Percentiles rank a stretch among this genome's conserved stretches.
phyloP scores from a whole-genome alignment of 768 basidiomycete species.

The Boletus edulis region DNA sequence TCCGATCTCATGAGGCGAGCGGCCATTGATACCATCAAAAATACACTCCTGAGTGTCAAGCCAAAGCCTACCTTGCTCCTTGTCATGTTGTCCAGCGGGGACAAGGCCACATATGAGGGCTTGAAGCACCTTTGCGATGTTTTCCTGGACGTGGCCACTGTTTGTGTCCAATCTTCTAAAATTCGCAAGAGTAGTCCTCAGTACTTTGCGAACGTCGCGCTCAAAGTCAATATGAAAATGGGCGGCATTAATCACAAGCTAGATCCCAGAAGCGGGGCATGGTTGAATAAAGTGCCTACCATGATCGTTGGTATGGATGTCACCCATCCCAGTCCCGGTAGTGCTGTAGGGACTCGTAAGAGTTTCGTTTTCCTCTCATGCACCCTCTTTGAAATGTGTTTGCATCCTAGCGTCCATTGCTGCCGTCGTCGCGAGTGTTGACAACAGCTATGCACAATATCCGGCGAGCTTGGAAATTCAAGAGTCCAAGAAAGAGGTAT shows the following conservation, averaged over 20 bases:
- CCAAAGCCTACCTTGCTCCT: slow-evolving; percentile 44
- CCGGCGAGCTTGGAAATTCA: slow-evolving; percentile 51
- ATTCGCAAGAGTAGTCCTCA: slow-evolving; percentile 61
- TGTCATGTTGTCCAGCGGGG: slow-evolving; percentile 46
- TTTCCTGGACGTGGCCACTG: slow-evolving; percentile 50
- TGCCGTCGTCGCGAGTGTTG: slow-evolving; percentile 51
- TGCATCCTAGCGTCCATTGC: slow-evolving; percentile 42
- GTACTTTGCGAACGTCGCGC: slow-evolving; percentile 54
- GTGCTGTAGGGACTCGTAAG: slow-evolving; percentile 48
- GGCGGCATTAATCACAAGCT: slow-evolving; percentile 53
- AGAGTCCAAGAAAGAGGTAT: slow-evolving; percentile 66
- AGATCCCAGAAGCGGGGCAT: slow-evolving; percentile 35
- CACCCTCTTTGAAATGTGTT: background rate
- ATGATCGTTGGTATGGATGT: slow-evolving; percentile 64
- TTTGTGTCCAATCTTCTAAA: slow-evolving; percentile 73
- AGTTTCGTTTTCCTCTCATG: background rate
- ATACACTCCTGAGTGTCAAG: slow-evolving; percentile 34
- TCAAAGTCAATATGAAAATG: slow-evolving; percentile 56
- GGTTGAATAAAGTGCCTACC: slow-evolving; percentile 41
- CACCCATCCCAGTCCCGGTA: slow-evolving; percentile 78
- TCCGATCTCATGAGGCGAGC: slow-evolving; percentile 52
- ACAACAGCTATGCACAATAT: slow-evolving; percentile 45
- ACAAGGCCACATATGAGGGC: slow-evolving; percentile 49
- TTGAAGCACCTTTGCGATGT: slow-evolving; percentile 53
- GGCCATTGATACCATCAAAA: slow-evolving; percentile 48